Evolutionary conservation across 2,329 filamentous ascomycete genomes (phyloP).

Genomic region (Peltaster fructicola): DNA sequence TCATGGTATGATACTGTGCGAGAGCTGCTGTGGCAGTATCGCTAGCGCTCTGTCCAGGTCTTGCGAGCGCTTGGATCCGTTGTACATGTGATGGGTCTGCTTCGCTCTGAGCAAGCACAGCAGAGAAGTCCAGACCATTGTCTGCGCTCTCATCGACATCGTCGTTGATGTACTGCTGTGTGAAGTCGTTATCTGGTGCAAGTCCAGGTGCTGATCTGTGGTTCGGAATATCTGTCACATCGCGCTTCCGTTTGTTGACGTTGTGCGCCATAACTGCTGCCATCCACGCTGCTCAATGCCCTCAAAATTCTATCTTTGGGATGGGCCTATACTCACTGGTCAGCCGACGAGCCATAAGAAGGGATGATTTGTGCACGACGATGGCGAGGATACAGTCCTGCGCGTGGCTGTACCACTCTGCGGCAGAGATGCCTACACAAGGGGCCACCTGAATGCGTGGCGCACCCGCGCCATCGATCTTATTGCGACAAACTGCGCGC

Average conservation of each 20-base stretch:
- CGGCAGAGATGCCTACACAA: too few species aligned
- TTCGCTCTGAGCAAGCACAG: conserved; percentile 16
- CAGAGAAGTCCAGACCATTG: conserved; percentile 26
- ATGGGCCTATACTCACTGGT: too few species aligned
- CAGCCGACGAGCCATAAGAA: too few species aligned
- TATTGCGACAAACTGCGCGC: too few species aligned
- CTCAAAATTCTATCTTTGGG: too few species aligned
- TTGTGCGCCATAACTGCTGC: too few species aligned
- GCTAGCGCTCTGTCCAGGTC: conserved; percentile 26
- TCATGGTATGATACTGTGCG: conserved; percentile 35
- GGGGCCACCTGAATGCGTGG: too few species aligned
- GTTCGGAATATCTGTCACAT: conserved; percentile 25
- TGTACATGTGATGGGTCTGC: conserved; percentile 6
- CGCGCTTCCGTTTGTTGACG: conserved; percentile 33
- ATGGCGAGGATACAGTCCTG: too few species aligned
- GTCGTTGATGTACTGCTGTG: conserved; percentile 21
- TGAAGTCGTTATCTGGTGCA: conserved; percentile 11
- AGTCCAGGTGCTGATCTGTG: conserved; percentile 18
- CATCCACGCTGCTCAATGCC: too few species aligned
- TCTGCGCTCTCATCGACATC: conserved; percentile 21
- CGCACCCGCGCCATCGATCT: too few species aligned
- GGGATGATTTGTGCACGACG: too few species aligned
- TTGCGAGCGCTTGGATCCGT: neutral
- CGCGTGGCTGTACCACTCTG: too few species aligned
- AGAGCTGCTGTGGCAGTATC: conserved; percentile 44